phyloP scores from a whole-genome alignment of 257 asterid genomes.

The Solanum sitiens region DNA sequence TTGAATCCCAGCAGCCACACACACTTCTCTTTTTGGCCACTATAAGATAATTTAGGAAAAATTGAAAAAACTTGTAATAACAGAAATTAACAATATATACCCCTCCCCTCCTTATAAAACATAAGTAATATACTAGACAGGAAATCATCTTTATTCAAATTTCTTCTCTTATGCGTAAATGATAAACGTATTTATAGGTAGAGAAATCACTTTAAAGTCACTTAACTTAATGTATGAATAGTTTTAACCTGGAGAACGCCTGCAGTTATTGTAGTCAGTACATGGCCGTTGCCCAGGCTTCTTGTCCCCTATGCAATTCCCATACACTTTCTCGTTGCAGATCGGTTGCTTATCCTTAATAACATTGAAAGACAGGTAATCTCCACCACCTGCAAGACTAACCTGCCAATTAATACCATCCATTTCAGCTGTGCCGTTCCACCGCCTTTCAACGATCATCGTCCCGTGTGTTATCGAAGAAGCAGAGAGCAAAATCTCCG shows the following conservation, averaged over 20 bases:
- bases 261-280: background rate
- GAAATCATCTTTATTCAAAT: too few relatives aligned
- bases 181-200: too few relatives aligned
- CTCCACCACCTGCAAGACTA: background rate
- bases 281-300: background rate
- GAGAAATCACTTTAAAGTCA: too few relatives aligned
- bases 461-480: background rate
- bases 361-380: rapidly evolving
- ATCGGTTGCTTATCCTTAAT: background rate
- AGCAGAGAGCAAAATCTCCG: background rate
- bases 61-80: background rate
- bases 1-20: background rate
- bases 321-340: background rate
- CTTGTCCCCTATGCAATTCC: background rate
- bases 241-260: background rate
- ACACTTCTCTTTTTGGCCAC: background rate
- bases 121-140: too few relatives aligned
- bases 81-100: too few relatives aligned
- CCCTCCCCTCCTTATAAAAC: too few relatives aligned
- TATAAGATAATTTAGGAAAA: background rate
- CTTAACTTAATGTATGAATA: too few relatives aligned
- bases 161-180: too few relatives aligned
- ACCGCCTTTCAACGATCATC: background rate
- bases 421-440: background rate
- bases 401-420: background rate